Evolutionary conservation across 768 basidiomycete genomes (phyloP), one percentile per base, ranked within the genome.

Genomic region (Termitomyces sp.): DNA sequence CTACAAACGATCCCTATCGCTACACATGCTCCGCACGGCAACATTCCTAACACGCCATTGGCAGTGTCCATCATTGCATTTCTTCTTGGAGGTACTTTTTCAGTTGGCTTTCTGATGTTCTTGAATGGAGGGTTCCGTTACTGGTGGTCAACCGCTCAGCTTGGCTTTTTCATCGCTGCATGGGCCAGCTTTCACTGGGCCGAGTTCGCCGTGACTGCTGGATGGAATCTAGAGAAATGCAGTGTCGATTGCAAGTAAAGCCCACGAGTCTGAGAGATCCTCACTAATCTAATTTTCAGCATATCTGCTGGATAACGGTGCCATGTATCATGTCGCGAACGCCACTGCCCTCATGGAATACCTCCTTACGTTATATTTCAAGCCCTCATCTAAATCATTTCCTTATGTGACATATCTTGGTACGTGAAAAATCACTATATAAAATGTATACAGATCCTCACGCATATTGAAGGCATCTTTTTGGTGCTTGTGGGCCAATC

Each of bases 181-280:
- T 93, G 92, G 90, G 78, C 90, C 0, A 74, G 78, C 35, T 99
- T 99, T 69, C 97, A 99, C 65, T 88, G 93, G 84, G 84, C 81
- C 12, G 97, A 99, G 68, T 98, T 94, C 65, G 89, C 88, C 37
- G 93, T 95, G 4, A 97, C 97, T 7, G 95, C 95, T 0, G 92
- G 92, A 22, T 98, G 92, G 88, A 98, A 98, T 69, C 73, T 87
- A 40, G 87, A 89, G 51, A 97, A 95, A 71, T 89, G 93, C 65
- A 91, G 85, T 56, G 83, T 97, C 8, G 91, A 94, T 66, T 98
- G 97, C 96, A 67, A 76, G 93, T 78, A 14, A 35, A 55, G n/a
- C 32, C 44, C 32, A 46, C 47, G n/a, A 34, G 28, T 19, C 53
- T 37, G 34, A 49, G 21, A 37, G 30, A 5, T 44, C 32, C 22